phyloP scores from a whole-genome alignment of 495 filamentous ascomycete genomes.

The Penicillium coprophilum region DNA sequence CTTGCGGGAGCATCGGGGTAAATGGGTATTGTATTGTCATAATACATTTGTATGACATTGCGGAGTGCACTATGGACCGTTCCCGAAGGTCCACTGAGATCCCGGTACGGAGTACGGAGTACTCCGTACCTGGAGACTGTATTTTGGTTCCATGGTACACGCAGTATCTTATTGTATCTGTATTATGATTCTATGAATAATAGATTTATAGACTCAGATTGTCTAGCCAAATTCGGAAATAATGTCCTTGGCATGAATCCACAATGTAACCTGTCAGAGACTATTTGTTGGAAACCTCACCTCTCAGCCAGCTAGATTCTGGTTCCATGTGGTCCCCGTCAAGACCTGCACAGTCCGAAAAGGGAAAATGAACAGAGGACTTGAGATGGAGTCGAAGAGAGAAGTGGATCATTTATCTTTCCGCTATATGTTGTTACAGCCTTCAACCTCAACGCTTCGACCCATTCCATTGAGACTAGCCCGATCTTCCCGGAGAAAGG shows the following conservation, averaged over 20 bases:
- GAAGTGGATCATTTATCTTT: background rate
- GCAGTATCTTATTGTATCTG: background rate
- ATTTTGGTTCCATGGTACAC: background rate
- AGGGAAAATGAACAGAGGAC: background rate
- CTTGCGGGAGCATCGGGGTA: conserved; percentile 9
- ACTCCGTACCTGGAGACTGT: conserved; percentile 1
- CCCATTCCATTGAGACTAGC: conserved; percentile 14
- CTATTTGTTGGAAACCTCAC: background rate
- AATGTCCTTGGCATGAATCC: background rate
- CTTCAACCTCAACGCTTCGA: background rate
- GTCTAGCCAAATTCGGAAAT: background rate
- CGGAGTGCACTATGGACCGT: conserved; percentile 23
- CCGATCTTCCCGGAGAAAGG: conserved; percentile 7
- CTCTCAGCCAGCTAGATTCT: background rate
- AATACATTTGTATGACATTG: background rate
- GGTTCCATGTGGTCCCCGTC: background rate
- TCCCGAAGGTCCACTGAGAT: conserved; percentile 20
- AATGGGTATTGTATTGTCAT: background rate
- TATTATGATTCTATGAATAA: background rate
- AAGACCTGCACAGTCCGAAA: conserved; percentile 7
- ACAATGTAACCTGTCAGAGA: conserved; percentile 4
- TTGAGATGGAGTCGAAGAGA: background rate
- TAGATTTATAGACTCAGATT: background rate
- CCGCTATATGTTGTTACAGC: background rate
- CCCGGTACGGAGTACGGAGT: too few relatives aligned